Percentiles rank a stretch among this genome's conserved stretches.
Conservation (phyloP, 2,329 filamentous ascomycete species). For the Diplodia sapinea region DNA sequence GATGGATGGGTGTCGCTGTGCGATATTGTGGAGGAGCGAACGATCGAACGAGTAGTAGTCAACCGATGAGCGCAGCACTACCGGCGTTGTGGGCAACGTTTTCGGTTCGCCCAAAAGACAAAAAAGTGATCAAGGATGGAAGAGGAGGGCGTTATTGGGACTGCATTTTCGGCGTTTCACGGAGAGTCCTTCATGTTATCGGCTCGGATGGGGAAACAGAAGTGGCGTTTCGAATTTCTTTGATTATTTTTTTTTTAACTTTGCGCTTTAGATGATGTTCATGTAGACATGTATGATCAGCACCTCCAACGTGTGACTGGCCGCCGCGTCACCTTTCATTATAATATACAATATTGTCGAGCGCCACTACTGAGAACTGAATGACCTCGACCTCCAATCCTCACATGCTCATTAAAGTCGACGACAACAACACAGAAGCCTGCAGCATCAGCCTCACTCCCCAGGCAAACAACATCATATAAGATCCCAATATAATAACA, state of each 20-base stretch:
- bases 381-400: background rate
- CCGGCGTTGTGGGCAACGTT: background rate
- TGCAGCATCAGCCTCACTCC: background rate
- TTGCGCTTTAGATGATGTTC: background rate
- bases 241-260: conserved; percentile 1
- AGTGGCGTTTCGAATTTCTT: background rate
- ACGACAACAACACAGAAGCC: background rate
- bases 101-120: background rate
- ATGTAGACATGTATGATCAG: background rate
- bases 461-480: background rate
- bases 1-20: background rate
- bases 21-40: background rate
- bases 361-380: background rate
- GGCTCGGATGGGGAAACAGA: background rate
- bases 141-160: background rate
- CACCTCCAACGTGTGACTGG: background rate
- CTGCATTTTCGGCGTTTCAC: background rate
- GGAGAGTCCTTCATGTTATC: background rate
- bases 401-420: background rate
- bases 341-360: background rate
- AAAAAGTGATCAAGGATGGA: background rate
- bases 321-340: background rate
- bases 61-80: background rate
- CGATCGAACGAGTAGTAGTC: background rate
- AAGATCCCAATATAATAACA: background rate